A percentile compares a stretch with the other conserved stretches of the same genome.
These are phyloP conservation scores for Zasmidium cellare DNA, from an alignment of 2,329 filamentous ascomycete genomes.

Conservation along the genomic window DNA sequence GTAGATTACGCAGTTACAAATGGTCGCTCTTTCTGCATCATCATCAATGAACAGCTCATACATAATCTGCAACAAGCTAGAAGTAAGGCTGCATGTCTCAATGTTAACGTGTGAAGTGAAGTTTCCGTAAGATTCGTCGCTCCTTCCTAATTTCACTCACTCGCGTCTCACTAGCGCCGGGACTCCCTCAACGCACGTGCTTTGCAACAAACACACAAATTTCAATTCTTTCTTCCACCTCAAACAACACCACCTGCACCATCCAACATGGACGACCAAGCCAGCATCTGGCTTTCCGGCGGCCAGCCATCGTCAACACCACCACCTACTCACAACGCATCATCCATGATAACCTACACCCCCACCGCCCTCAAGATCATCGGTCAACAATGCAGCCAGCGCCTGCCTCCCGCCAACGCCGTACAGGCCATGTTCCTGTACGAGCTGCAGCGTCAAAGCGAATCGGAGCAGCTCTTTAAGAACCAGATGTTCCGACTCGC, in stretches of 20 bases:
- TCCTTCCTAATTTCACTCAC: not conserved
- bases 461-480: slow-evolving; percentile 29
- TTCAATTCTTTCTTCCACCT: not conserved
- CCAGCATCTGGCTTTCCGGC: not conserved
- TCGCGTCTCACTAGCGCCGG: not conserved
- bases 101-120: not conserved
- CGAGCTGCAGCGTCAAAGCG: slow-evolving; percentile 29
- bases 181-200: not conserved
- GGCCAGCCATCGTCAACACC: not conserved
- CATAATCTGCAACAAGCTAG: too few species aligned
- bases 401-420: slow-evolving; percentile 27
- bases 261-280: not conserved
- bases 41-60: too few species aligned
- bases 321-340: not conserved
- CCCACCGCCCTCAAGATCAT: slow-evolving; percentile 10
- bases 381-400: slow-evolving; percentile 18
- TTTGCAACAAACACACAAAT: not conserved
- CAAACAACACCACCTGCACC: not conserved
- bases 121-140: not conserved
- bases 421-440: slow-evolving; percentile 31
- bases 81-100: not conserved
- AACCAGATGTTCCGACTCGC: slow-evolving; percentile 25
- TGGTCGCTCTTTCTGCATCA: too few species aligned
- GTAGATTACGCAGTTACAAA: too few species aligned
- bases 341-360: not conserved